Evolutionary conservation across 2,329 filamentous ascomycete genomes (phyloP).

Genomic region (Fusarium pseudoanthophilum): DNA sequence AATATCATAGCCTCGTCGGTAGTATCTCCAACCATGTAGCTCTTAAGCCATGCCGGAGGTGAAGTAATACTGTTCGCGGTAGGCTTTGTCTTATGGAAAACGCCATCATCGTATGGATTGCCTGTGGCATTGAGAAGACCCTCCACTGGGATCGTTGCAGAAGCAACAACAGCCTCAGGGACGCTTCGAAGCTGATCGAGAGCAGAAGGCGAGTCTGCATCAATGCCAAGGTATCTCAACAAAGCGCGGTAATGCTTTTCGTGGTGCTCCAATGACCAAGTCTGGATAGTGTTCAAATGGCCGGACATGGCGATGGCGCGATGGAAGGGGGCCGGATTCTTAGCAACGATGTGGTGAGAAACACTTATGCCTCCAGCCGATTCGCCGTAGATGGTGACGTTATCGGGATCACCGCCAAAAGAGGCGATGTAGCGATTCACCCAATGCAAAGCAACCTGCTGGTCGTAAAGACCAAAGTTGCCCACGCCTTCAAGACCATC

Average conservation of each 20-base stretch:
- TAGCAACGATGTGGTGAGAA: not conserved
- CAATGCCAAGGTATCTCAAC: conserved; percentile 16
- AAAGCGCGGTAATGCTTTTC: conserved; percentile 12
- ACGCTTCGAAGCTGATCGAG: conserved; percentile 17
- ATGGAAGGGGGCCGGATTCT: not conserved
- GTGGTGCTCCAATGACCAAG: not conserved
- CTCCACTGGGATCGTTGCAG: conserved; percentile 19
- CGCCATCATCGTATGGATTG: conserved; percentile 24
- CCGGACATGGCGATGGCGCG: conserved; percentile 11
- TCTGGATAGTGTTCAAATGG: not conserved
- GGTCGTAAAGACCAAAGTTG: conserved; percentile 1
- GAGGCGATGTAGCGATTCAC: not conserved
- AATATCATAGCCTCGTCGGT: conserved; percentile 31
- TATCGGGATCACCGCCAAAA: not conserved
- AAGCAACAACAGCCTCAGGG: conserved; percentile 5
- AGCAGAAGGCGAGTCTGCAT: conserved; percentile 6
- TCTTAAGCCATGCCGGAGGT: conserved; percentile 18
- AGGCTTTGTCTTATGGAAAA: conserved; percentile 3
- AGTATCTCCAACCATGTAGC: conserved; percentile 26
- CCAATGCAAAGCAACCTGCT: conserved; percentile 2
- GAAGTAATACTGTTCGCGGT: not conserved
- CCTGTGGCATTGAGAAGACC: conserved; percentile 19
- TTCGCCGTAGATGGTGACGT: conserved; percentile 1
- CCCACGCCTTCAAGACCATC: not conserved
- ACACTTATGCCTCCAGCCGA: conserved; percentile 3